A percentile compares a stretch with the other conserved stretches of the same genome.
Evolutionary conservation across 176 grass and related monocot species (phyloP).

Genomic region (Panicum miliaceum): DNA sequence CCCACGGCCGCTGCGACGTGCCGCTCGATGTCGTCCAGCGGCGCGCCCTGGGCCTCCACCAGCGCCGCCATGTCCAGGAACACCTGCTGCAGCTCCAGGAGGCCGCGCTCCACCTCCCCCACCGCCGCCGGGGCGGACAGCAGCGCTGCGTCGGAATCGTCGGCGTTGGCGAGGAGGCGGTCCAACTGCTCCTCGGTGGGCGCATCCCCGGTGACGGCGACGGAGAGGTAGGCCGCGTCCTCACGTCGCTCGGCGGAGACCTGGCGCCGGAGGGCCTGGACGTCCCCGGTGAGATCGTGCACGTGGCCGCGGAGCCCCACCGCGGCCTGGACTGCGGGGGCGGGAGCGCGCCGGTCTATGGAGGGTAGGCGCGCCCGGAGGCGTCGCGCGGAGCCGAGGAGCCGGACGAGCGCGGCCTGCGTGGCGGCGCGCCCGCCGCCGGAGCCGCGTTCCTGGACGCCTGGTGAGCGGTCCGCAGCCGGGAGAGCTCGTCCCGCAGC

Average conservation of each 20-base stretch:
- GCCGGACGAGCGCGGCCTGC: constrained; percentile 55
- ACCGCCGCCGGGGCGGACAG: constrained; percentile 39
- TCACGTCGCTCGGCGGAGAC: constrained; percentile 57
- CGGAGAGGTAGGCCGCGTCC: constrained; percentile 69
- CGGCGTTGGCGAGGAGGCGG: constrained; percentile 33
- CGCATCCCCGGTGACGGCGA: constrained; percentile 61
- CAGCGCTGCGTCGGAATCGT: constrained; percentile 42
- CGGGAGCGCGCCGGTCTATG: constrained; percentile 50
- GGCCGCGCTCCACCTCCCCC: constrained; percentile 60
- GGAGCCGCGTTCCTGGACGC: constrained; percentile 44
- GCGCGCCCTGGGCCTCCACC: constrained; percentile 66
- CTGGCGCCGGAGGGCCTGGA: constrained; percentile 54
- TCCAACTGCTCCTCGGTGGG: constrained; percentile 68
- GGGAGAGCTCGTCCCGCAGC: constrained; percentile 45
- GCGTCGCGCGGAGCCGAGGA: constrained; percentile 45
- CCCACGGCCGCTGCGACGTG: constrained; percentile 54
- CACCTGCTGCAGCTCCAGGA: constrained; percentile 84
- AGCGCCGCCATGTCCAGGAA: constrained; percentile 84
- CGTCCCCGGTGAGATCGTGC: constrained; percentile 55
- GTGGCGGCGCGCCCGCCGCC: constrained; percentile 33
- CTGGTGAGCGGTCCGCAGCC: constrained; percentile 57
- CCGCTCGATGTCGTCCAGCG: constrained; percentile 61
- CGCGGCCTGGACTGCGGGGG: constrained; percentile 43
- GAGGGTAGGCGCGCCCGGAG: constrained; percentile 47
- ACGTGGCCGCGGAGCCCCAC: constrained; percentile 57